Evolutionary conservation across 169 alveolate genomes (phyloP).

Genomic region (Plasmodium vivax): DNA sequence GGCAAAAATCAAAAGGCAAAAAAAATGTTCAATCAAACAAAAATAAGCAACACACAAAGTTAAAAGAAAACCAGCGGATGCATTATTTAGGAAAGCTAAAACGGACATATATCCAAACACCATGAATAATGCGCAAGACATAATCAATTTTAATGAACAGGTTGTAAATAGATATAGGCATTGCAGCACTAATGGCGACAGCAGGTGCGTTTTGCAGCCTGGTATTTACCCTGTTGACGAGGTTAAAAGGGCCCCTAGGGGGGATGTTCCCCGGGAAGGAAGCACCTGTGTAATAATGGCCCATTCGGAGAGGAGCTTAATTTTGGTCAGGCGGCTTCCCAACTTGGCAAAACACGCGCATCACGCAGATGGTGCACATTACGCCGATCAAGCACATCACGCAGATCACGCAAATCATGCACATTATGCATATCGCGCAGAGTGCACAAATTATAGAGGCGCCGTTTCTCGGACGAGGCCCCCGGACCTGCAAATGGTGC

Average conservation of each 20-base stretch:
- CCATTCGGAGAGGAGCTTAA: neutral
- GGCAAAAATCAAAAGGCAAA: neutral
- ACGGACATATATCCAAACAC: neutral
- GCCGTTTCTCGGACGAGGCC: neutral
- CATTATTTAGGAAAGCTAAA: constrained; percentile 10
- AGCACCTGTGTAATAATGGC: neutral
- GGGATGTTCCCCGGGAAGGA: neutral
- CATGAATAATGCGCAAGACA: constrained; percentile 10
- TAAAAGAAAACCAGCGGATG: constrained; percentile 11
- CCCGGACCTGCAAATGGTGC: constrained; percentile 1
- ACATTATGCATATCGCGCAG: neutral
- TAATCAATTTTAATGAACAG: constrained; percentile 18
- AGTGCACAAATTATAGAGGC: constrained; percentile 6
- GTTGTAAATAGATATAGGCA: constrained; percentile 12
- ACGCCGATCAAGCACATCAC: neutral
- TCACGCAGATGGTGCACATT: neutral
- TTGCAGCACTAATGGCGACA: constrained; percentile 3
- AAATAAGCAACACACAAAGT: constrained; percentile 21
- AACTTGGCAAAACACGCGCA: neutral
- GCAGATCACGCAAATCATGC: neutral
- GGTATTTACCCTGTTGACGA: constrained; percentile 4
- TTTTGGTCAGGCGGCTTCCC: neutral
- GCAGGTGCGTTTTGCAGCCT: neutral
- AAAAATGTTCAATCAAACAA: constrained; percentile 33
- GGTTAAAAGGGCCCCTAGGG: neutral